These are phyloP conservation scores for Ophiostoma populinum DNA, from an alignment of 2,329 filamentous ascomycete species.

Conservation along the genomic window DNA sequence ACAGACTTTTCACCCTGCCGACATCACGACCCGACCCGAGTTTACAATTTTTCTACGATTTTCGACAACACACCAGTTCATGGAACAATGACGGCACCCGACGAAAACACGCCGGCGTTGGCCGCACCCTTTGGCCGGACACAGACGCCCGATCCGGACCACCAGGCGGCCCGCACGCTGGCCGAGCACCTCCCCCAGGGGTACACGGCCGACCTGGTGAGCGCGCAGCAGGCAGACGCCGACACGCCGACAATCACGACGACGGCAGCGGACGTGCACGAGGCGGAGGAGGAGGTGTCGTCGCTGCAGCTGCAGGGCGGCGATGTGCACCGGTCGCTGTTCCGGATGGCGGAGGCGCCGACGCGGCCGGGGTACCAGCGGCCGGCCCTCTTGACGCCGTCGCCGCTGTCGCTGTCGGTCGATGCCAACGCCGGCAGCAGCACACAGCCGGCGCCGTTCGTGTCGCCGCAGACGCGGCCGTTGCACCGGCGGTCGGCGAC, in stretches of 20 bases:
- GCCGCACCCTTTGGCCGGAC: too few species aligned
- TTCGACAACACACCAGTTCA: neutral
- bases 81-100: constrained; percentile 6
- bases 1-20: too few species aligned
- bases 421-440: neutral
- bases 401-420: constrained; percentile 2
- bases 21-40: too few species aligned
- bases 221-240: constrained; percentile 1
- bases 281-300: constrained; percentile 2
- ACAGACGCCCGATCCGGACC: constrained; percentile 5
- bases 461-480: neutral
- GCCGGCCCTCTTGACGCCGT: constrained; percentile 2
- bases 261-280: neutral
- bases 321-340: constrained; percentile 63
- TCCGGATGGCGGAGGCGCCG: constrained; percentile 47
- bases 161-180: constrained; percentile 12
- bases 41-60: too few species aligned
- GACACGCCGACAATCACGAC: too few species aligned
- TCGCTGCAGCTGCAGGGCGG: constrained; percentile 58
- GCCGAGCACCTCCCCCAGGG: constrained; percentile 19
- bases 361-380: constrained; percentile 23
- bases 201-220: constrained; percentile 18
- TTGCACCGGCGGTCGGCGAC: constrained; percentile 39
- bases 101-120: constrained; percentile 5
- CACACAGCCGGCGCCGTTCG: neutral